phyloP scores from a whole-genome alignment of 164 flowering plant species.

The Macadamia tetraphylla region DNA sequence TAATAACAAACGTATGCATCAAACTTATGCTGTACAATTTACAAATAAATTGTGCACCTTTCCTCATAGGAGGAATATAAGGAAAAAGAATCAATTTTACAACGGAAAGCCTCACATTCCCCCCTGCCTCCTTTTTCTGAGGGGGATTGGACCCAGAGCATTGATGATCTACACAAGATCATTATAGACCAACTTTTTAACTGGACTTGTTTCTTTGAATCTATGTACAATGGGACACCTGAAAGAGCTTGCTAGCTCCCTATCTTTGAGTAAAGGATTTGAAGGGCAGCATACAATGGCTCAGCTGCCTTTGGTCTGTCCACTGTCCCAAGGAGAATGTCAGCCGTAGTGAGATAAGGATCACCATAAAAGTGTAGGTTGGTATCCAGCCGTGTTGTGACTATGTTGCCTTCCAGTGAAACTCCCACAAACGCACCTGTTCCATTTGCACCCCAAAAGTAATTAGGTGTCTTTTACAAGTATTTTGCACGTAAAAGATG shows the following conservation, averaged over 20 bases:
- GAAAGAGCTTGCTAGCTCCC: neutral
- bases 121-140: too few relatives aligned
- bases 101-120: too few relatives aligned
- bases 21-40: too few relatives aligned
- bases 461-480: too few relatives aligned
- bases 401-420: conserved; percentile 84
- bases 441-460: conserved; percentile 2
- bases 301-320: conserved; percentile 85
- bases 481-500: too few relatives aligned
- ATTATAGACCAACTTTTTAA: too few relatives aligned
- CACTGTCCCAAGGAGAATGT: conserved; percentile 84
- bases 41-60: too few relatives aligned
- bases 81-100: too few relatives aligned
- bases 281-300: conserved; percentile 65
- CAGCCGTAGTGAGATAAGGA: conserved; percentile 78
- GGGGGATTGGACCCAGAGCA: too few relatives aligned
- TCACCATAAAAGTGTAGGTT: conserved; percentile 89
- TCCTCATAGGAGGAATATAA: too few relatives aligned
- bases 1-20: neutral
- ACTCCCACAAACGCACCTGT: conserved; percentile 95
- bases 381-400: conserved; percentile 79
- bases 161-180: too few relatives aligned
- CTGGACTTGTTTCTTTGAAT: too few relatives aligned
- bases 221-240: neutral
- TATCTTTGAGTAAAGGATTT: conserved; percentile 42